Conservation (phyloP, 805 yeast genomes). For the Pichia sporocuriosa region DNA sequence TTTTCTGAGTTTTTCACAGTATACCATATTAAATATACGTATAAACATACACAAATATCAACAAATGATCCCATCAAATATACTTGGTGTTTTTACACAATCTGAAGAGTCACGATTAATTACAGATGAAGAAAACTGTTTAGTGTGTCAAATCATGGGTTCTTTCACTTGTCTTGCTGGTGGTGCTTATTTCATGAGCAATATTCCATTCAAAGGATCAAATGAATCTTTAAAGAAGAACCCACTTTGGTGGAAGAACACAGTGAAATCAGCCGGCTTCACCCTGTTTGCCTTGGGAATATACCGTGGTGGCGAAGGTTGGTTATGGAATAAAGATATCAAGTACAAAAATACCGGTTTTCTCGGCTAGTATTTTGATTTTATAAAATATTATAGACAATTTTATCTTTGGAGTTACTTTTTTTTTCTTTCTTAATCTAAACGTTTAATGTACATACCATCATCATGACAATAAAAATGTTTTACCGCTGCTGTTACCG, state of each 20-base stretch:
- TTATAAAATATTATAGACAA: too few species aligned
- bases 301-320: constrained; percentile 59
- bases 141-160: constrained; percentile 65
- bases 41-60: neutral
- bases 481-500: constrained; percentile 91
- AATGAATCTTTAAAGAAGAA: constrained; percentile 29
- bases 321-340: constrained; percentile 41
- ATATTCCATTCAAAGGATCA: constrained; percentile 42
- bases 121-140: constrained; percentile 45
- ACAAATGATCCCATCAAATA: constrained; percentile 36
- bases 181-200: constrained; percentile 57
- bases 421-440: too few species aligned
- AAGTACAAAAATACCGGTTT: constrained; percentile 19
- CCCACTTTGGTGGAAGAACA: constrained; percentile 58
- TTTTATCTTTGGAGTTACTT: too few species aligned
- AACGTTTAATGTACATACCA: too few species aligned
- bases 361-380: neutral
- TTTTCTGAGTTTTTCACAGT: too few species aligned
- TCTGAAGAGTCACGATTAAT: constrained; percentile 37
- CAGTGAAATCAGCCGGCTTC: constrained; percentile 48
- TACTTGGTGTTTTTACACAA: constrained; percentile 46
- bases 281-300: constrained; percentile 51
- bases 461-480: constrained; percentile 47
- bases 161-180: constrained; percentile 50
- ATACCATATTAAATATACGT: too few species aligned